A percentile compares a stretch with the other conserved stretches of the same genome.
These are phyloP conservation scores for Pseudocercospora ulei DNA, from an alignment of 2,329 filamentous ascomycete species.

Conservation along the genomic window DNA sequence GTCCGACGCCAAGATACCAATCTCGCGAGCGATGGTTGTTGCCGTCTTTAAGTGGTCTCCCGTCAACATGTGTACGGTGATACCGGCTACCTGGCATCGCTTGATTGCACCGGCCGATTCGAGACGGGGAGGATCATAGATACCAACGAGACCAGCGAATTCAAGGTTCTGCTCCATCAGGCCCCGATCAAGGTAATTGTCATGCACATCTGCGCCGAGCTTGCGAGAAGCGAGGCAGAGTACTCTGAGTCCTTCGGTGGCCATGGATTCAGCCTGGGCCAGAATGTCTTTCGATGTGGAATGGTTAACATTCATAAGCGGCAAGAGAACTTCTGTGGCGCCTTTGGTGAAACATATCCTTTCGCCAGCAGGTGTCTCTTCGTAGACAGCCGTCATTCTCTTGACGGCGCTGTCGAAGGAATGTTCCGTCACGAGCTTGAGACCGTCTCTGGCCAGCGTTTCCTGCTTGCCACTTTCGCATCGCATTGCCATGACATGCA, in stretches of 20 bases:
- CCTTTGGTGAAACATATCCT: constrained; percentile 31
- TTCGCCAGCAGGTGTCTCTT: constrained; percentile 11
- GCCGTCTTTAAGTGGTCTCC: constrained; percentile 43
- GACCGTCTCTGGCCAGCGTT: constrained; percentile 19
- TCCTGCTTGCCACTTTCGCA: constrained; percentile 38
- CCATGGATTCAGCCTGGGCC: constrained; percentile 29
- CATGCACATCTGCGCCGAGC: constrained; percentile 11
- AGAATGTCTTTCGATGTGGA: constrained; percentile 22
- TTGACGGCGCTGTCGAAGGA: constrained; percentile 34
- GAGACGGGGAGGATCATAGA: constrained; percentile 32
- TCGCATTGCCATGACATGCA: constrained; percentile 60
- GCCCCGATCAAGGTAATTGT: constrained; percentile 16
- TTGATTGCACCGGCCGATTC: constrained; percentile 36
- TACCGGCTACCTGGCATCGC: constrained; percentile 41
- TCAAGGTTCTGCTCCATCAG: constrained; percentile 27
- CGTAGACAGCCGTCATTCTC: constrained; percentile 32
- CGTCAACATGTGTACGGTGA: constrained; percentile 44
- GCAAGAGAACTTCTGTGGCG: constrained; percentile 31
- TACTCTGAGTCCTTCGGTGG: constrained; percentile 31
- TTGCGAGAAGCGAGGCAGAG: constrained; percentile 28
- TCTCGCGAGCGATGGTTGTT: constrained; percentile 41
- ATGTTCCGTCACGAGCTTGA: constrained; percentile 27
- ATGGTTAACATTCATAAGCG: constrained; percentile 24
- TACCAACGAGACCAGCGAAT: constrained; percentile 29
- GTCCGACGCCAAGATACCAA: constrained; percentile 36